phyloP scores from a whole-genome alignment of 2,329 filamentous ascomycete species.

The Colletotrichum cuscutae region DNA sequence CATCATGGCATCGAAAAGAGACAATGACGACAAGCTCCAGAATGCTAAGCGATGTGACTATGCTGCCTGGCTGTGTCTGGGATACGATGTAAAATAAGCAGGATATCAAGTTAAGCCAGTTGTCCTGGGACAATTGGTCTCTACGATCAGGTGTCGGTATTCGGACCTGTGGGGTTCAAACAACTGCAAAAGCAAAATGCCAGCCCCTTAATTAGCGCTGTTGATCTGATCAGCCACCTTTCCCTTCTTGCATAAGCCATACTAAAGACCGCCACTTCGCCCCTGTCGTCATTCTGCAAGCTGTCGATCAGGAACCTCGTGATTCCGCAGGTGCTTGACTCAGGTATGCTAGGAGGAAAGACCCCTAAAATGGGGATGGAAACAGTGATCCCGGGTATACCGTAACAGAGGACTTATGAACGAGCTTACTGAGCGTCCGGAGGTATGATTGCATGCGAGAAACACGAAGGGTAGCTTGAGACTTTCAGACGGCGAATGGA shows the following conservation, averaged over 20 bases:
- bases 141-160: no score
- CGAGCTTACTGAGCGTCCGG: background rate
- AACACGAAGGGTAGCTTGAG: background rate
- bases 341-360: background rate
- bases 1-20: background rate
- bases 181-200: background rate
- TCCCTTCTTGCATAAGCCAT: background rate
- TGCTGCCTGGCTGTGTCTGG: background rate
- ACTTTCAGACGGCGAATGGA: background rate
- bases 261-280: background rate
- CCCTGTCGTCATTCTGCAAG: background rate
- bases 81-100: background rate
- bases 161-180: background rate
- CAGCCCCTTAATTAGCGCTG: background rate
- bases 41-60: background rate
- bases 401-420: background rate
- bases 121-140: background rate
- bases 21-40: background rate
- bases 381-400: background rate
- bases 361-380: background rate
- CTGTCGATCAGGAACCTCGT: background rate
- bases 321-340: background rate
- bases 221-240: background rate
- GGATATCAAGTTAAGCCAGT: background rate
- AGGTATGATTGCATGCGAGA: background rate